Conservation (phyloP, 2,329 filamentous ascomycete genomes). For the Paracorniculantispora psalliotae region DNA sequence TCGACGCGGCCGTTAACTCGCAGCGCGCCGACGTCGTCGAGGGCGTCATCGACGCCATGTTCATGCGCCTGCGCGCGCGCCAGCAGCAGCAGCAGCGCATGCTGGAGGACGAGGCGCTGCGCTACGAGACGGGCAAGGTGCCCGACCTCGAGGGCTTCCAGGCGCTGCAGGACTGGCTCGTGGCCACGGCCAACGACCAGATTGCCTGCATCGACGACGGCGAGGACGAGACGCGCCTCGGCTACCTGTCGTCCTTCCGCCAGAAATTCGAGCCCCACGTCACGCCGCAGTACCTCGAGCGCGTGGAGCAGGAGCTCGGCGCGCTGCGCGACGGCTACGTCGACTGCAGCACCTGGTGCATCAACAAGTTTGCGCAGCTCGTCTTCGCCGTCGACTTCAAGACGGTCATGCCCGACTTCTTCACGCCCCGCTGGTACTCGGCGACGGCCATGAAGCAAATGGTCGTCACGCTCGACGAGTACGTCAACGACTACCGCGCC, state of each 20-base stretch:
- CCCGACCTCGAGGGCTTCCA: slow-evolving; percentile 64
- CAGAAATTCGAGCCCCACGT: slow-evolving; percentile 78
- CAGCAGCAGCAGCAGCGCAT: slow-evolving; percentile 85
- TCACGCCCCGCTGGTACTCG: slow-evolving; percentile 84
- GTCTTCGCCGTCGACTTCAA: slow-evolving; percentile 90
- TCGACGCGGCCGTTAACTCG: slow-evolving; percentile 78
- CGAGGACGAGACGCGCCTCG: slow-evolving; percentile 66
- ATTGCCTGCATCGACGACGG: slow-evolving; percentile 97
- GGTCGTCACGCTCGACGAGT: slow-evolving; percentile 91
- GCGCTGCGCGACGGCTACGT: slow-evolving; percentile 85
- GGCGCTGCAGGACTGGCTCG: slow-evolving; percentile 87
- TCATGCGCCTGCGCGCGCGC: slow-evolving; percentile 73
- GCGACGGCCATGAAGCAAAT: slow-evolving; percentile 88
- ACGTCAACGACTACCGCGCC: slow-evolving; percentile 78
- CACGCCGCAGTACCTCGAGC: slow-evolving; percentile 72
- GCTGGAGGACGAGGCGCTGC: slow-evolving; percentile 76
- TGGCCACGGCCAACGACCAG: slow-evolving; percentile 96
- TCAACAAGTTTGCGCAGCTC: slow-evolving; percentile 77
- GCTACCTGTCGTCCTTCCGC: slow-evolving; percentile 82
- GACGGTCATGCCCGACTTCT: slow-evolving; percentile 79
- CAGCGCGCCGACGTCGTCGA: slow-evolving; percentile 86
- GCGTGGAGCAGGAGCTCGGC: slow-evolving; percentile 67
- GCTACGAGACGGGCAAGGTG: slow-evolving; percentile 57
- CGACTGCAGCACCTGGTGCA: slow-evolving; percentile 89
- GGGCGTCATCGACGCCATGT: slow-evolving; percentile 95